Conservation (phyloP, 2,329 filamentous ascomycete genomes). For the Pezicula radicicola region DNA sequence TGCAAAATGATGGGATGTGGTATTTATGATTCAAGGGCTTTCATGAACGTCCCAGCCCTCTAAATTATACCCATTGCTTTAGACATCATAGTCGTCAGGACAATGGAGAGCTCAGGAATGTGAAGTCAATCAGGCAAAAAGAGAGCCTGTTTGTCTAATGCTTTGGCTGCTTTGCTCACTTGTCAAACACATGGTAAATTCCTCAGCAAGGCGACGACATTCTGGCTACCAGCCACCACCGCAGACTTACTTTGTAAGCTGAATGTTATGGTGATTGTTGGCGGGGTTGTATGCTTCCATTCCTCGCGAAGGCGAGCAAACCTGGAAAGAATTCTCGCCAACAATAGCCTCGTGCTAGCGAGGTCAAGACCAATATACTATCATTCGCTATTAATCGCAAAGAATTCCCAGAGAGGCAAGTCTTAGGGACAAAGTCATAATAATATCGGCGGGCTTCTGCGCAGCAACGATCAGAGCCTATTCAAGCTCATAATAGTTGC, state of each 20-base stretch:
- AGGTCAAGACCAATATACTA: no score
- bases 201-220: constrained; percentile 3
- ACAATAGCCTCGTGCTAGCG: background rate
- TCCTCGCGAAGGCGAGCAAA: background rate
- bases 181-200: constrained; percentile 10
- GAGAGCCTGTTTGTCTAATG: constrained; percentile 4
- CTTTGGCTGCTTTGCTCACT: constrained; percentile 4
- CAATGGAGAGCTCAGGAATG: constrained; percentile 11
- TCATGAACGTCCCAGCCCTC: background rate
- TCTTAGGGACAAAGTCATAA: no score
- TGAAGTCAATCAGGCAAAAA: background rate
- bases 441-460: no score
- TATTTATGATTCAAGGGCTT: background rate
- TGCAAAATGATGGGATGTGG: background rate
- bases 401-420: no score
- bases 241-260: background rate
- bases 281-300: constrained; percentile 4
- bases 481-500: no score
- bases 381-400: no score
- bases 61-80: background rate
- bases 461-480: no score
- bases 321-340: background rate
- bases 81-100: background rate
- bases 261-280: background rate
- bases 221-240: constrained; percentile 5